Evolutionary conservation across 257 asterid genomes (phyloP).

Genomic region (Solanum appendiculatum): DNA sequence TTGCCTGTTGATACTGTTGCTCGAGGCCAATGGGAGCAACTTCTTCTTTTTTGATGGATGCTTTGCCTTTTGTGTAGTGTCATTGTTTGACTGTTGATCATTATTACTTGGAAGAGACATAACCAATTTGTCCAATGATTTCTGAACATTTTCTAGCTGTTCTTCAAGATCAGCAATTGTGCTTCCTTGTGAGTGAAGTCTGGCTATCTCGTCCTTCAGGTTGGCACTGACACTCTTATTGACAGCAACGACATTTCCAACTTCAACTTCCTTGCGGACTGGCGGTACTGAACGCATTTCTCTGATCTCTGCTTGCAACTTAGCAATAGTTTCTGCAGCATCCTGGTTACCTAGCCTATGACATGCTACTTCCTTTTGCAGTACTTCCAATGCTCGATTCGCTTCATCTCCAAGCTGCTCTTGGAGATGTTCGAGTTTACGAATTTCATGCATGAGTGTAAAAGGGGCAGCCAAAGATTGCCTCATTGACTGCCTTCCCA

Average conservation of each 20-base stretch:
- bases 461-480: constrained; percentile 90
- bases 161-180: constrained; percentile 85
- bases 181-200: constrained; percentile 95
- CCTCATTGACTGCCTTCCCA: constrained; percentile 67
- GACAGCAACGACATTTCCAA: constrained; percentile 42
- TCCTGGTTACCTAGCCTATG: constrained; percentile 94
- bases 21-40: constrained; percentile 63
- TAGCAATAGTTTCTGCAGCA: constrained; percentile 95
- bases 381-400: constrained; percentile 79
- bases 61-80: constrained; percentile 42
- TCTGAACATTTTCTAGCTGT: constrained; percentile 88
- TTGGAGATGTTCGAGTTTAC: constrained; percentile 94
- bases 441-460: constrained; percentile 85
- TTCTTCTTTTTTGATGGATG: constrained; percentile 62
- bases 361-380: constrained; percentile 90
- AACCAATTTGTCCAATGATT: constrained; percentile 77
- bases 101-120: constrained; percentile 69
- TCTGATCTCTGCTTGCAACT: constrained; percentile 82
- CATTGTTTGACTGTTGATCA: constrained; percentile 33
- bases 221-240: constrained; percentile 88
- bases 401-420: constrained; percentile 97
- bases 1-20: constrained; percentile 56
- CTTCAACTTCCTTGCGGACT: constrained; percentile 44
- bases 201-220: constrained; percentile 85
- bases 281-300: constrained; percentile 58